Evolutionary conservation across 495 filamentous ascomycete species (phyloP), one percentile per base, ranked within the genome.

Genomic region (Tuber indicum): DNA sequence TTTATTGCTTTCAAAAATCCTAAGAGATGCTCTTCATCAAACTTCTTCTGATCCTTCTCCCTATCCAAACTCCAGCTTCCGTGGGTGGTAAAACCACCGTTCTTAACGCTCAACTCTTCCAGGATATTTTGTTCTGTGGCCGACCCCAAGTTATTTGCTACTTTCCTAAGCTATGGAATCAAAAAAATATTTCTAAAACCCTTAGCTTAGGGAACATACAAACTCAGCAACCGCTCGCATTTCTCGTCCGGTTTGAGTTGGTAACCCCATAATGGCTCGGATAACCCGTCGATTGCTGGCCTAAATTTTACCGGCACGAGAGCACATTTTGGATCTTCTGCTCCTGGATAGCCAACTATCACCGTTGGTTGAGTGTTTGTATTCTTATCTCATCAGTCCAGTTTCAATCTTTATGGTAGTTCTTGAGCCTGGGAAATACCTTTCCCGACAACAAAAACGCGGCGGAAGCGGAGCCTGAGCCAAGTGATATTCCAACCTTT

Each of bases 31-130:
- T 62, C 52, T 12, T 62, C 52, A 32, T 62, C 52, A 32, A 32
- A 62, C 9, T 32, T 62, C 52, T 32, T 62, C 52, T 62, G 52
- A 32, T 62, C 52, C 10, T 6, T 62, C 52, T 62, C 52, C 52
- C 52, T 62, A 32, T 62, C 52, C n/a, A 62, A 62, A 62, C 52
- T 62, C 52, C 52, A 62, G 52, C 52, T 62, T 62, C 52, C 52
- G n/a, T 62, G 52, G n/a, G 52, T 62, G 3, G 52, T 62, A 62
- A 62, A 62, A 9, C 52, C n/a, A 2, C 52, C 52, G 26, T 62
- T 62, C 52, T 62, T 62, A 62, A 62, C n/a, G 12, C 52, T 62
- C n/a, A 62, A 26, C 52, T 32, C 52, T 14, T 62, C n/a, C 8
- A 62, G 26, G 52, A 32, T 62, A 62, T 62, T 32, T n/a, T 32